Conservation (phyloP, 2,329 filamentous ascomycete genomes). For the Amylocarpus encephaloides region DNA sequence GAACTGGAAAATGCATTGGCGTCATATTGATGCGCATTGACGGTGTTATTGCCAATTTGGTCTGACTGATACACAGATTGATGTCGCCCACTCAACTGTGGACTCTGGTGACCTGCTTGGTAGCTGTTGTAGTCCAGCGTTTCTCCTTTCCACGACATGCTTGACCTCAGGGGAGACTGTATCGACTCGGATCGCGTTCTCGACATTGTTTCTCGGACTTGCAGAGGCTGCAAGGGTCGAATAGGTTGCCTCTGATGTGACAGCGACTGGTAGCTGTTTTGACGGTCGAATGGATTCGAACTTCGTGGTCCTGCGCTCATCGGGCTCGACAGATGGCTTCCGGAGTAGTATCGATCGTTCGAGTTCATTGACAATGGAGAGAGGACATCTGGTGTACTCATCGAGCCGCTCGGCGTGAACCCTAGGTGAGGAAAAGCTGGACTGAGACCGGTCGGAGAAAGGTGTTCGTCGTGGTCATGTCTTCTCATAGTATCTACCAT, state of each 20-base stretch:
- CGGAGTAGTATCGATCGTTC: slow-evolving; percentile 47
- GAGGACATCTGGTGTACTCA: slow-evolving; percentile 48
- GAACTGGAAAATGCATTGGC: slow-evolving; percentile 46
- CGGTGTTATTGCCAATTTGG: slow-evolving; percentile 38
- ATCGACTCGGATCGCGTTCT: slow-evolving; percentile 51
- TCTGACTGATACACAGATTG: slow-evolving; percentile 46
- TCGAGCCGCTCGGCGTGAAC: slow-evolving; percentile 49
- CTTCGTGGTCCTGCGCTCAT: slow-evolving; percentile 43
- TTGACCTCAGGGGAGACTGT: slow-evolving; percentile 52
- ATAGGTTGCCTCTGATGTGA: slow-evolving; percentile 39
- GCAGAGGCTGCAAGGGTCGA: slow-evolving; percentile 50
- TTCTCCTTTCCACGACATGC: slow-evolving; percentile 58
- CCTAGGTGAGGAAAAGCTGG: slow-evolving; percentile 62
- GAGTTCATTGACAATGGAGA: slow-evolving; percentile 52
- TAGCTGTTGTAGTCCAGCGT: slow-evolving; percentile 50
- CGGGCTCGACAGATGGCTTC: slow-evolving; percentile 41
- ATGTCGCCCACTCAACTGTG: slow-evolving; percentile 42
- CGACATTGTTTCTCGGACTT: slow-evolving; percentile 51
- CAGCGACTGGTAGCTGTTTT: slow-evolving; percentile 43
- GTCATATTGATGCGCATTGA: slow-evolving; percentile 44
- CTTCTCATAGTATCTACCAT: slow-evolving; percentile 63
- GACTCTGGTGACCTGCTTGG: slow-evolving; percentile 40
- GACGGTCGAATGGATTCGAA: slow-evolving; percentile 47
- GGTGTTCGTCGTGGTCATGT: slow-evolving; percentile 55
- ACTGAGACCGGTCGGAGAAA: slow-evolving; percentile 61